These are phyloP conservation scores for Fusarium sp. DNA, from an alignment of 2,329 filamentous ascomycete genomes.

Conservation along the genomic window DNA sequence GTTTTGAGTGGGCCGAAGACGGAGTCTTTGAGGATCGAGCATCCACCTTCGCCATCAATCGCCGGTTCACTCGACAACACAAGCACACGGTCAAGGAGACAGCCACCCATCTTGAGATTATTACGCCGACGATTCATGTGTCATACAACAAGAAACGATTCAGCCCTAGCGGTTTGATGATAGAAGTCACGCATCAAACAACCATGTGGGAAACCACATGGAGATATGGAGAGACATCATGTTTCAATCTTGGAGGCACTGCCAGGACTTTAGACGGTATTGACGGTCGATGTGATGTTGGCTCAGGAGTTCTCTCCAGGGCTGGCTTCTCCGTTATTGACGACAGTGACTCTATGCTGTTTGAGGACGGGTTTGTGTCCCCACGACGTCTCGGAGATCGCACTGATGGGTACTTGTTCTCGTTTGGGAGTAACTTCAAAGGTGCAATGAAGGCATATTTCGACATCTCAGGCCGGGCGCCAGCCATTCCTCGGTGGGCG, in stretches of 20 bases:
- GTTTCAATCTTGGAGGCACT: slow-evolving; percentile 60
- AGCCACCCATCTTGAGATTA: slow-evolving; percentile 65
- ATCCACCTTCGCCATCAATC: slow-evolving; percentile 71
- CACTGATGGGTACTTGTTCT: slow-evolving; percentile 72
- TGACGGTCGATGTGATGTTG: slow-evolving; percentile 65
- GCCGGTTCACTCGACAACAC: slow-evolving; percentile 57
- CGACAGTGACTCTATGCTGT: slow-evolving; percentile 69
- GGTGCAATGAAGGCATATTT: slow-evolving; percentile 68
- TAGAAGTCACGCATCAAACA: slow-evolving; percentile 59
- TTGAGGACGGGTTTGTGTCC: slow-evolving; percentile 68
- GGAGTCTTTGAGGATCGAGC: slow-evolving; percentile 72
- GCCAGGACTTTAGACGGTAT: slow-evolving; percentile 67
- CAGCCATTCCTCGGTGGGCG: slow-evolving; percentile 69
- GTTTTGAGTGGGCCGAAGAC: slow-evolving; percentile 74
- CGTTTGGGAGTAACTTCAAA: slow-evolving; percentile 69
- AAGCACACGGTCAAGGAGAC: slow-evolving; percentile 64
- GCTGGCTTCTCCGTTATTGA: slow-evolving; percentile 67
- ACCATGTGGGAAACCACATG: slow-evolving; percentile 54
- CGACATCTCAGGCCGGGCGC: slow-evolving; percentile 69
- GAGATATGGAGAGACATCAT: slow-evolving; percentile 61
- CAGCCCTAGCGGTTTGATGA: slow-evolving; percentile 63
- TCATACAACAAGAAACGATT: slow-evolving; percentile 71
- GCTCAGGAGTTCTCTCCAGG: slow-evolving; percentile 65
- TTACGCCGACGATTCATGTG: slow-evolving; percentile 68
- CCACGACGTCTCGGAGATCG: slow-evolving; percentile 62